Base-by-base conservation (phyloP, 306 rosid species). In the Luffa aegyptiaca region DNA sequence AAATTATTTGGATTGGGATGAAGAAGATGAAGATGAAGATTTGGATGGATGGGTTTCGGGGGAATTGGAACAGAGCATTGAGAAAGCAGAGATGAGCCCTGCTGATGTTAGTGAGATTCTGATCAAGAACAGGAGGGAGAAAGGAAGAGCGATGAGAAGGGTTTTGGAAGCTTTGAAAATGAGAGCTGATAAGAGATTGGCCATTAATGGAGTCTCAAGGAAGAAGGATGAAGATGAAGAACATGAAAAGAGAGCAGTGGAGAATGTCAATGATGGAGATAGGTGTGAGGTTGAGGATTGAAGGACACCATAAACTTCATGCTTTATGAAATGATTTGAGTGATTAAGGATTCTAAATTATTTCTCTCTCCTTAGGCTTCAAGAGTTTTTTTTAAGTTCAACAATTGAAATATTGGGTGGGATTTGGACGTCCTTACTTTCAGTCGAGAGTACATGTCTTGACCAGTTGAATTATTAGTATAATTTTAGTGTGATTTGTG, bases 81-180 rank as follows among this genome's bases (percentile, higher is more conserved):
- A 88, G 2, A 69, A 77, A 80, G 97, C 97, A 3, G 65, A 79
- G 80, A 94, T 94, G 91, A 94, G 95, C 1, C 97, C 95, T 0
- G 97, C 97, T 1, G 98, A 94, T 78, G 85, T 92, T 1, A 91
- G 98, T 78, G 98, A 92, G 89, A 87, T 90, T 59, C 44, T 94
- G 92, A 92, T 92, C 31, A 94, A 90, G 94, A 92, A 87, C 80
- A 14, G 97, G 63, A 79, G 92, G 0, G 82, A 84, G 75, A 85
- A 84, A 79, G 86, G 82, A n/a, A 85, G 75, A 36, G 97, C 97
- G 0, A 87, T 83, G 78, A 81, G 31, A 56, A 93, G 88, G 6
- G 81, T 94, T 85, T 44, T 89, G 85, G 95, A 92, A 68, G 81
- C 69, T 0, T 53, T 94, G 88, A 92, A 90, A 84, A 8, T 41